Evolutionary conservation across 441 rosid species (phyloP).

Genomic region (Biscutella auriculata): DNA sequence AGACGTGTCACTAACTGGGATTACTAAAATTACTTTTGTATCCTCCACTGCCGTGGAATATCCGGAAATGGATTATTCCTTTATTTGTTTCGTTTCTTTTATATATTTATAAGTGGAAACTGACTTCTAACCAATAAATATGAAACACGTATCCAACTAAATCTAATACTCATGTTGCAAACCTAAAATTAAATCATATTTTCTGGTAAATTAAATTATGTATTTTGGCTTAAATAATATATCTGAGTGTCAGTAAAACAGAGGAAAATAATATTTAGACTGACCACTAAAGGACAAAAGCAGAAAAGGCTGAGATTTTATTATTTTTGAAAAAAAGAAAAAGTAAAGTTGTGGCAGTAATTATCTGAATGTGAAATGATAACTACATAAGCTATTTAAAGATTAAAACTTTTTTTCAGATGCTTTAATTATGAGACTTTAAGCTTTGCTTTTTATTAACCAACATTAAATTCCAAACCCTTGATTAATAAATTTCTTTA

Average conservation of each 20-base stretch:
- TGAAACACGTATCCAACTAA: background rate
- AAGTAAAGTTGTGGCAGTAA: slow-evolving; percentile 18
- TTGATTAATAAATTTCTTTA: background rate
- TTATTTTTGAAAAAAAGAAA: background rate
- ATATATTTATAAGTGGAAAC: background rate
- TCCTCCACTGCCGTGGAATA: slow-evolving; percentile 16
- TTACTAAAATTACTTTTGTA: background rate
- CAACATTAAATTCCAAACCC: slow-evolving; percentile 17
- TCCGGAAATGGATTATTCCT: slow-evolving; percentile 7
- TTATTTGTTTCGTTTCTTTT: background rate
- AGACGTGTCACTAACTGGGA: slow-evolving; percentile 24
- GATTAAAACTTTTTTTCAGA: slow-evolving; percentile 14
- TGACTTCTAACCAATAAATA: background rate
- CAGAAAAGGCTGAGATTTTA: background rate
- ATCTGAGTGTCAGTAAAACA: slow-evolving; percentile 16
- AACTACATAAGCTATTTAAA: slow-evolving; percentile 2
- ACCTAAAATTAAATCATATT: background rate
- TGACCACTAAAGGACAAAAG: slow-evolving; percentile 19
- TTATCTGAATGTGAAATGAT: slow-evolving; percentile 24
- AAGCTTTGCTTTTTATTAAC: slow-evolving; percentile 19
- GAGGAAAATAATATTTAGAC: slow-evolving; percentile 9
- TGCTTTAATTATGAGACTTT: slow-evolving; percentile 28
- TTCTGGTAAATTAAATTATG: slow-evolving; percentile 2
- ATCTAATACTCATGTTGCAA: slow-evolving; percentile 1
- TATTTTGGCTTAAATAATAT: slow-evolving; percentile 6